A percentile compares a stretch with the other conserved stretches of the same genome.
Conservation (phyloP, 441 rosid genomes). For the Populus tomentosa region DNA sequence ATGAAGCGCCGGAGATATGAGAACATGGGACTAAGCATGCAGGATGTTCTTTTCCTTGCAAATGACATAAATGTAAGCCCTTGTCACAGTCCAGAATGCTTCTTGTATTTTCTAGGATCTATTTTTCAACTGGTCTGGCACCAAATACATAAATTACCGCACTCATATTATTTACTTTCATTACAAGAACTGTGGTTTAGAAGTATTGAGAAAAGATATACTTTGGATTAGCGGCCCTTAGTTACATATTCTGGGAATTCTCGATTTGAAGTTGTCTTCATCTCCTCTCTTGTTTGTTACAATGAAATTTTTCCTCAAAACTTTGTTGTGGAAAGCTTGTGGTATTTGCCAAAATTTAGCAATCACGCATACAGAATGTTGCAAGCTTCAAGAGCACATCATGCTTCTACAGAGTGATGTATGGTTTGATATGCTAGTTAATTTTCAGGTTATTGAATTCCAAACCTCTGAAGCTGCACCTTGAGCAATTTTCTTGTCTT, state of each 20-base stretch:
- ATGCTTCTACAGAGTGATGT: not conserved
- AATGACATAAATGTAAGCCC: conserved; percentile 72
- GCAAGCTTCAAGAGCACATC: not conserved
- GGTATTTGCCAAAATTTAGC: not conserved
- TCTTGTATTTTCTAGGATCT: not conserved
- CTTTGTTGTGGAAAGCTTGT: not conserved
- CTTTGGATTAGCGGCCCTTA: too few relatives aligned
- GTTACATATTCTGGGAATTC: not conserved
- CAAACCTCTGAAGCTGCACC: not conserved
- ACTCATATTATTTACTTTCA: not conserved
- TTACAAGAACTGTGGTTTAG: not conserved
- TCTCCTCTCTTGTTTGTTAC: not conserved
- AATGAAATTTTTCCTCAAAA: not conserved
- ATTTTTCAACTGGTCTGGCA: not conserved
- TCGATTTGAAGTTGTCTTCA: not conserved
- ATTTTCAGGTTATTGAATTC: not conserved
- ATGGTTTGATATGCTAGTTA: not conserved
- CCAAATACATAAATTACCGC: not conserved
- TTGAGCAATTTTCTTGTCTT: not conserved
- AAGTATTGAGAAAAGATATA: conserved; percentile 2
- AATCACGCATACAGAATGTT: not conserved
- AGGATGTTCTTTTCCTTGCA: conserved; percentile 92
- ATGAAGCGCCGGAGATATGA: conserved; percentile 81
- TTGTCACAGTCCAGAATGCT: not conserved
- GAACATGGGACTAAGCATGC: conserved; percentile 82